Evolutionary conservation across 345 rosid genomes (phyloP), one percentile per base, ranked within the genome.

Genomic region (Citrus glauca): DNA sequence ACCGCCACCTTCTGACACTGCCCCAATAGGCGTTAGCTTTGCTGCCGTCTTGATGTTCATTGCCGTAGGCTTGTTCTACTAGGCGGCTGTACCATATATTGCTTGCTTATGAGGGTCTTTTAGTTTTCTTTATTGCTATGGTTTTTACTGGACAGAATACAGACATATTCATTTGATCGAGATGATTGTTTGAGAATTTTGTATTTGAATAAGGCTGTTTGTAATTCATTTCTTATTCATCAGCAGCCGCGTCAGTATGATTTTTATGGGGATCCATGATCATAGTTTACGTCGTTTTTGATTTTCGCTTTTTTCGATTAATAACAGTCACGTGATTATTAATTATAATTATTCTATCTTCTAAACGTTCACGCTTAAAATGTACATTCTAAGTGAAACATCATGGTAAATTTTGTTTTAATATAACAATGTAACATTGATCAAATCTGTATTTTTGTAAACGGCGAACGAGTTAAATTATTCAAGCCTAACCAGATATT

Each of bases 1-100:
- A n/a, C 67, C 9, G 2, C 70, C 5, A 27, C 75, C 78, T 70
- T 9, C 70, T 30, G 19, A 27, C 56, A 35, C 78, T 2, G 85
- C 82, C 37, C 76, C 82, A 5, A 19, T 75, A 25, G 71, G 53
- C 27, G 77, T 83, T 27, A 65, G 85, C 19, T 59, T 69, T 9
- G n/a, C 63, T 9, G 8, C 50, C 37, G 16, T 75, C 65, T 69
- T 78, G 55, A 3, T 64, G 76, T 64, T 50, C 25, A 0, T 69
- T 24, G 73, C 62, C 69, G 3, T 74, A 2, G 84, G 17, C 40
- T 65, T 78, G 35, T 61, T 53, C 53, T 69, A 17, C 42, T 78
- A 71, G 77, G 24, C 53, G 33, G 22, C 61, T 56, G 35, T 7
- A 5, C 7, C 1, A 17, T 1, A 16, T 20, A 24, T 76, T 40